Evolutionary conservation across 129 eudicot genomes (phyloP), one percentile per base, ranked within the genome.

Genomic region (Oenanthe sinensis): DNA sequence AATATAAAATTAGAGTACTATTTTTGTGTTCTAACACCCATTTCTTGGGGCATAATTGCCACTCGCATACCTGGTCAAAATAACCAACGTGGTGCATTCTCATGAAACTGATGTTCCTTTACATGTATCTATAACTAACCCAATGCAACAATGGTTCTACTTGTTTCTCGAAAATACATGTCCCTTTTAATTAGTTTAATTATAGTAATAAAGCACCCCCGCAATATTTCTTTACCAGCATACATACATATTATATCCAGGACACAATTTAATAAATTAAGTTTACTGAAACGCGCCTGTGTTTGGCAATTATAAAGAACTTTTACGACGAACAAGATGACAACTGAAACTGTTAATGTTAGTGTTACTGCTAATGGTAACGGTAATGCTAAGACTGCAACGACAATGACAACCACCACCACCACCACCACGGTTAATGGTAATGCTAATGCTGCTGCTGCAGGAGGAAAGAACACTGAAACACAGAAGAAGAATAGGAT

Each of bases 401-500:
- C 72, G 8, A 67, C 72, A 30, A 67, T 33, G 39, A 67, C 72
- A 5, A 30, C 72, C 72, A 67, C 42, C 20, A 62, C 70, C 42
- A 33, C 36, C 69, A 60, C 36, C 33, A 28, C 37, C 37, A 67
- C 39, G 42, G 43, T 4, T 8, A 67, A 67, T 67, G 72, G 72
- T 14, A 80, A 83, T 72, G 88, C 84, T 71, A 69, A 80, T 36
- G 79, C 79, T 75, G 46, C 78, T 42, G 78, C 84, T 48, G 70
- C n/a, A 33, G 71, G 78, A 58, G 78, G 81, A 75, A 81, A 80
- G 28, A 81, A 77, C 82, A 83, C 78, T 5, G 86, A 83, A 30
- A 83, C 86, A 52, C 83, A 81, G n/a, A 93, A 93, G 89, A 91
- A 89, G 85, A 93, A 93, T 69, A 80, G 96, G 16, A 93, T 93